A percentile compares a stretch with the other conserved stretches of the same genome.
Evolutionary conservation across 306 rosid genomes (phyloP).

Genomic region (Carpinus fangiana): DNA sequence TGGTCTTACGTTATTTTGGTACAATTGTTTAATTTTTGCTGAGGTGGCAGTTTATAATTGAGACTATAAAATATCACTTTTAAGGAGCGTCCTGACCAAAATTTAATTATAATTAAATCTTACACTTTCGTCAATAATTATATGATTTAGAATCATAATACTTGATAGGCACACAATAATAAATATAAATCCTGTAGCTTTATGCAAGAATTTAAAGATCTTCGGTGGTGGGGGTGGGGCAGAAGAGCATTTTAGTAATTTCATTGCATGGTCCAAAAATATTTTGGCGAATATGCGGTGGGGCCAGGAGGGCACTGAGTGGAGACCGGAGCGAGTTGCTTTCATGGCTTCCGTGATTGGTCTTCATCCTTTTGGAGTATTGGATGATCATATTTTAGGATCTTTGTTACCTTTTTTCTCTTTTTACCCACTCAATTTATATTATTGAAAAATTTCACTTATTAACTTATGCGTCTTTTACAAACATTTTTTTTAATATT

Average conservation of each 20-base stretch:
- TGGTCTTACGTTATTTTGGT: too few species aligned
- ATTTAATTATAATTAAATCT: too few species aligned
- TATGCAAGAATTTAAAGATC: background rate
- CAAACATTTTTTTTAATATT: too few species aligned
- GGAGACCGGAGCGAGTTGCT: background rate
- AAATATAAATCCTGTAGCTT: background rate
- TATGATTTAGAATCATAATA: too few species aligned
- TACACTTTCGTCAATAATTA: too few species aligned
- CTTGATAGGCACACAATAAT: too few species aligned
- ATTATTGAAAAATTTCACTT: too few species aligned
- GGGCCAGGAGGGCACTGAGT: constrained; percentile 5
- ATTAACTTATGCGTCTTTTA: too few species aligned
- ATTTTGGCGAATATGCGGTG: constrained; percentile 3
- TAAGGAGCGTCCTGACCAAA: too few species aligned
- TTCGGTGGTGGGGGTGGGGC: background rate
- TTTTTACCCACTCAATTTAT: background rate
- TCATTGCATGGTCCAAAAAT: background rate
- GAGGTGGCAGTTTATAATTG: too few species aligned
- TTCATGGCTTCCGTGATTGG: background rate
- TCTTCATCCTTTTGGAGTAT: background rate
- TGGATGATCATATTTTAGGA: background rate
- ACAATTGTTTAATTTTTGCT: too few species aligned
- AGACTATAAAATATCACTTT: too few species aligned
- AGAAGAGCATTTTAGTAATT: background rate
- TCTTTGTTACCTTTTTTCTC: background rate